phyloP scores from a whole-genome alignment of 148 eudicot genomes.

The Fallopia convolvulus region DNA sequence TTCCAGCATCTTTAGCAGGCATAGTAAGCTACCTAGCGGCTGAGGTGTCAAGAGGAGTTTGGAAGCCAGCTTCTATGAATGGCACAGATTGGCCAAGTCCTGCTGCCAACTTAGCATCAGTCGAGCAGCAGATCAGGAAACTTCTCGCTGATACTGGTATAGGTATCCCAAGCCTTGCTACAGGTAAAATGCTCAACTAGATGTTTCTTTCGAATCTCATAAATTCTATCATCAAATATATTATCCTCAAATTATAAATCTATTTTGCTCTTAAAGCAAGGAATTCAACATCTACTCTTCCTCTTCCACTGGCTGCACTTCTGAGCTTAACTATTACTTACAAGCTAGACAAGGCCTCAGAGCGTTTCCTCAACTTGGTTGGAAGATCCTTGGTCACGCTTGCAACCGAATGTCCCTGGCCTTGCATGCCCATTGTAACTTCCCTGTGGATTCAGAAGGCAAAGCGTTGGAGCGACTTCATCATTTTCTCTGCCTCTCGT shows the following conservation, averaged over 20 bases:
- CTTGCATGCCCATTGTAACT: slow-evolving; percentile 86
- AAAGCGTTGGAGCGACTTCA: slow-evolving; percentile 92
- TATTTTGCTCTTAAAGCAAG: slow-evolving; percentile 47
- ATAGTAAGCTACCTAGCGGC: slow-evolving; percentile 30
- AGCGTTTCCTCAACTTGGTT: slow-evolving; percentile 62
- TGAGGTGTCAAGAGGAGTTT: slow-evolving; percentile 32
- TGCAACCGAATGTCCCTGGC: slow-evolving; percentile 96
- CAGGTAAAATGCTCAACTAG: background rate
- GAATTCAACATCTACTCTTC: slow-evolving; percentile 65
- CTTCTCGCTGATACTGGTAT: slow-evolving; percentile 30
- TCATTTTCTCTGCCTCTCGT: slow-evolving; percentile 77
- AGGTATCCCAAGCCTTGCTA: slow-evolving; percentile 12
- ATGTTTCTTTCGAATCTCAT: background rate
- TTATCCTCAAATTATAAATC: background rate
- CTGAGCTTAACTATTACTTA: slow-evolving; percentile 95
- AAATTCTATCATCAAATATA: background rate
- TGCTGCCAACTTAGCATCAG: slow-evolving; percentile 21
- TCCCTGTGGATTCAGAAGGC: slow-evolving; percentile 95
- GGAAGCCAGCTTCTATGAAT: slow-evolving; percentile 31
- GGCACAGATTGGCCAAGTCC: slow-evolving; percentile 37
- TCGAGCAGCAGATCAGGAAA: slow-evolving; percentile 27
- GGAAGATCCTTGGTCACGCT: slow-evolving; percentile 71
- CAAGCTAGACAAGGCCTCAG: slow-evolving; percentile 67
- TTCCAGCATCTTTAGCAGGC: slow-evolving; percentile 32
- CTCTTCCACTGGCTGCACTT: slow-evolving; percentile 88